Percentiles rank a stretch among this genome's conserved stretches.
phyloP scores from a whole-genome alignment of 257 asterid genomes.

The Solanum chiquidenum region DNA sequence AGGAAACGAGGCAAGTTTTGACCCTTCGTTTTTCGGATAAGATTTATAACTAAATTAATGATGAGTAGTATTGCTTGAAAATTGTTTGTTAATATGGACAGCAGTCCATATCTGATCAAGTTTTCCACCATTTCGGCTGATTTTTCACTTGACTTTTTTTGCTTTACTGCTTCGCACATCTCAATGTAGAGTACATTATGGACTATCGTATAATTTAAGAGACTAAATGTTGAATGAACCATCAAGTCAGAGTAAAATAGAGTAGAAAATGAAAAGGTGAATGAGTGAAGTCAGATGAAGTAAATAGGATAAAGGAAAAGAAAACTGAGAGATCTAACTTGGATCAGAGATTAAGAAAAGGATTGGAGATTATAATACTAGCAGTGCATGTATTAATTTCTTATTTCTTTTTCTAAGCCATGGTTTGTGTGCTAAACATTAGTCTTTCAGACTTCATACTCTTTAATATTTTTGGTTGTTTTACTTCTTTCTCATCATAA shows the following conservation, averaged over 20 bases:
- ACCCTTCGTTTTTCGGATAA: neutral
- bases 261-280: neutral
- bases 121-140: neutral
- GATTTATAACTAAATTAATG: neutral
- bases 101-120: neutral
- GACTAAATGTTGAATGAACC: neutral
- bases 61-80: neutral
- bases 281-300: neutral
- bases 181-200: neutral
- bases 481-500: neutral
- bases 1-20: conserved; percentile 69
- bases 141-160: neutral
- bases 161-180: neutral
- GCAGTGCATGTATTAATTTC: neutral
- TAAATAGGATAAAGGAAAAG: neutral
- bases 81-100: neutral
- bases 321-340: neutral
- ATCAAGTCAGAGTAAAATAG: neutral
- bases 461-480: neutral
- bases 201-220: neutral
- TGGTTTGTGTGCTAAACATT: neutral
- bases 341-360: neutral
- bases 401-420: neutral
- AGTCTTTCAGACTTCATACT: neutral
- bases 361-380: neutral